A percentile compares a stretch with the other conserved stretches of the same genome.
These are phyloP conservation scores for Ceratocystis variospora DNA, from an alignment of 2,329 filamentous ascomycete species.

Conservation along the genomic window DNA sequence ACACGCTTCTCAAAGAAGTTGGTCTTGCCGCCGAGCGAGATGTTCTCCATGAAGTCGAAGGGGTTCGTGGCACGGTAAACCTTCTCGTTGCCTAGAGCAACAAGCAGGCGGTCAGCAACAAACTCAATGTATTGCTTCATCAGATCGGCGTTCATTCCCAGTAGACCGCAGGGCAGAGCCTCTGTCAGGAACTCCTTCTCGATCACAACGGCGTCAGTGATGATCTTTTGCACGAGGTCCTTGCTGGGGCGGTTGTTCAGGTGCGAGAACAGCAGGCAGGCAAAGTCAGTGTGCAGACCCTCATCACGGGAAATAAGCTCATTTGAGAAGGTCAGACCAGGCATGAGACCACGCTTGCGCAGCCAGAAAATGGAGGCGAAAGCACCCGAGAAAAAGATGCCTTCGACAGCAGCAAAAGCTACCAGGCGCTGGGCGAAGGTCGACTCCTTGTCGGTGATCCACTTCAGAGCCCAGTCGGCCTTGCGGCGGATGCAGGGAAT, in stretches of 20 bases:
- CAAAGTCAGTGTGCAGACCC: constrained; percentile 98
- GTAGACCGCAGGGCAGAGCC: constrained; percentile 77
- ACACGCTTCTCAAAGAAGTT: constrained; percentile 99
- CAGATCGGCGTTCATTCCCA: constrained; percentile 92
- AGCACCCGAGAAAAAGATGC: constrained; percentile 98
- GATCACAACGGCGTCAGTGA: constrained; percentile 82
- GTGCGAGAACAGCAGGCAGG: constrained; percentile 94
- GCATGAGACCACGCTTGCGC: constrained; percentile 99
- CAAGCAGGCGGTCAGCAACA: constrained; percentile 84
- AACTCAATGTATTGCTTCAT: constrained; percentile 99
- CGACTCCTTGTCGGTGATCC: constrained; percentile 88
- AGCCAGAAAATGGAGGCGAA: constrained; percentile 99
- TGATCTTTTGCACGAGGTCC: constrained; percentile 70
- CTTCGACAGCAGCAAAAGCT: constrained; percentile 93
- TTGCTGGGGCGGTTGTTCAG: constrained; percentile 80
- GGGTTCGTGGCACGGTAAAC: constrained; percentile 86
- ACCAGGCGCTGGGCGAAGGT: constrained; percentile 92
- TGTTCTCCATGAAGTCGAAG: constrained; percentile 99
- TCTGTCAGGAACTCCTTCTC: constrained; percentile 98
- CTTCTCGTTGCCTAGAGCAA: constrained; percentile 89
- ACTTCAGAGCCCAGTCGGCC: constrained; percentile 91
- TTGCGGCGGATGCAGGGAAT: constrained; percentile 98
- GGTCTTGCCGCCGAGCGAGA: constrained; percentile 96
- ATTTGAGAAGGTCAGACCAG: constrained; percentile 96
- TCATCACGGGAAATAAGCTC: constrained; percentile 99